Evolutionary conservation across 148 eudicot genomes (phyloP).

Genomic region (Persicaria tinctoria): DNA sequence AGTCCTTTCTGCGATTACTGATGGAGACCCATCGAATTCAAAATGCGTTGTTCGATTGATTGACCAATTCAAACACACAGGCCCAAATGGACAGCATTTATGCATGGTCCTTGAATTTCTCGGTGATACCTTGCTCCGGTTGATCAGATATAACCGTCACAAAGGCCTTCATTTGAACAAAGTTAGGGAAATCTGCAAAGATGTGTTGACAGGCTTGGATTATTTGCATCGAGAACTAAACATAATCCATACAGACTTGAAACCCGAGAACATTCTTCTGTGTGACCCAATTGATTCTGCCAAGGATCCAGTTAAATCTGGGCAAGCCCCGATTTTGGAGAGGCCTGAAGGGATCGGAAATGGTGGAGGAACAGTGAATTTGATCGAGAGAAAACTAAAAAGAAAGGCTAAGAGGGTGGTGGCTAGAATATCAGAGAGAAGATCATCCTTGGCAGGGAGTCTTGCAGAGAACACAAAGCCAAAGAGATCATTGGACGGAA

Average conservation of each 20-base stretch:
- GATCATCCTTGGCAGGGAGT: slow-evolving; percentile 51
- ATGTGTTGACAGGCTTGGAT: slow-evolving; percentile 83
- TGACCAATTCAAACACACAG: slow-evolving; percentile 86
- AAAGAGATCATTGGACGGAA: slow-evolving; percentile 59
- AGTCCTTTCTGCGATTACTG: slow-evolving; percentile 68
- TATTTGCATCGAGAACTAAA: slow-evolving; percentile 79
- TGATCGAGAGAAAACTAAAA: slow-evolving; percentile 17
- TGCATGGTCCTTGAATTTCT: slow-evolving; percentile 99
- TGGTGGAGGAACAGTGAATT: slow-evolving; percentile 16
- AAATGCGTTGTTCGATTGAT: slow-evolving; percentile 57
- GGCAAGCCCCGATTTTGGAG: slow-evolving; percentile 67
- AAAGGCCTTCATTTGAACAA: slow-evolving; percentile 67
- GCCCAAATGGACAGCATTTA: slow-evolving; percentile 90
- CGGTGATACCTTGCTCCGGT: slow-evolving; percentile 82
- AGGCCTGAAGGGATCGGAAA: slow-evolving; percentile 21
- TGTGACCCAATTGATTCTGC: slow-evolving; percentile 72
- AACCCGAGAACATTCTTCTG: slow-evolving; percentile 92
- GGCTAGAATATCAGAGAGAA: slow-evolving; percentile 17
- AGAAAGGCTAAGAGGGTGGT: slow-evolving; percentile 19
- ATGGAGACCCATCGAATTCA: slow-evolving; percentile 57
- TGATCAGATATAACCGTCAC: slow-evolving; percentile 72
- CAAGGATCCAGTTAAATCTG: slow-evolving; percentile 78
- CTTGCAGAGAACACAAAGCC: slow-evolving; percentile 32
- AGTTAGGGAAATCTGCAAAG: slow-evolving; percentile 86
- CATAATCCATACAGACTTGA: slow-evolving; percentile 78